Evolutionary conservation across 129 eudicot genomes (phyloP), one percentile per base, ranked within the genome.

Genomic region (Escallonia rubra): DNA sequence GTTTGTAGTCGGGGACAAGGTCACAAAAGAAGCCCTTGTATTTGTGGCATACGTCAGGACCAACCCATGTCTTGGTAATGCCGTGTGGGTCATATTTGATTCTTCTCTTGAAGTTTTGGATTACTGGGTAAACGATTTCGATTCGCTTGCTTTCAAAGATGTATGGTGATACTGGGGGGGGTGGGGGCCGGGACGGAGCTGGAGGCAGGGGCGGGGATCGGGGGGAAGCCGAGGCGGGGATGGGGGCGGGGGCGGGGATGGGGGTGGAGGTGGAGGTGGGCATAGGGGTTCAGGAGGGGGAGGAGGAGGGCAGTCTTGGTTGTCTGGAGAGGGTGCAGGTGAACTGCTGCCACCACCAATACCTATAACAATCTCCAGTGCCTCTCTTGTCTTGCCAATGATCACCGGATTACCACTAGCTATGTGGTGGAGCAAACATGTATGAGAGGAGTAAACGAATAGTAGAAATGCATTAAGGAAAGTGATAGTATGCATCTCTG

Each of bases 1-100:
- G 10, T 3, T 64, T 65, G 44, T 0, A 13, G 4, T 8, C 60
- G 0, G 85, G 88, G 6, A 41, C 61, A 6, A 2, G 4, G 46
- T 64, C 86, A 58, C 92, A 86, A 0, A 3, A 3, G 67, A 86
- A 71, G 44, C 92, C 92, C 47, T 39, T 63, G 48, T 86, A 86
- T 0, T 72, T 47, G 41, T 38, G 7, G 63, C 92, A 86, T 3
- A 83, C 53, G n/a, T 82, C 7, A 0, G 12, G 6, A 16, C 92
- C 92, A 0, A 1, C 38, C 92, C 92, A 86, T 11, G 83, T 74
- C 1, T 71, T 34, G 3, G 66, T 80, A 6, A 86, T 65, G 42
- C 65, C 57, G 0, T 7, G 9, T 3, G 82, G 92, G 34, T 86
- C 92, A 39, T 4, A 0, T 13, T 12, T 62, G 34, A 86, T 46